Conservation (phyloP, 2,329 filamentous ascomycete genomes). For the Beauveria bassiana region DNA sequence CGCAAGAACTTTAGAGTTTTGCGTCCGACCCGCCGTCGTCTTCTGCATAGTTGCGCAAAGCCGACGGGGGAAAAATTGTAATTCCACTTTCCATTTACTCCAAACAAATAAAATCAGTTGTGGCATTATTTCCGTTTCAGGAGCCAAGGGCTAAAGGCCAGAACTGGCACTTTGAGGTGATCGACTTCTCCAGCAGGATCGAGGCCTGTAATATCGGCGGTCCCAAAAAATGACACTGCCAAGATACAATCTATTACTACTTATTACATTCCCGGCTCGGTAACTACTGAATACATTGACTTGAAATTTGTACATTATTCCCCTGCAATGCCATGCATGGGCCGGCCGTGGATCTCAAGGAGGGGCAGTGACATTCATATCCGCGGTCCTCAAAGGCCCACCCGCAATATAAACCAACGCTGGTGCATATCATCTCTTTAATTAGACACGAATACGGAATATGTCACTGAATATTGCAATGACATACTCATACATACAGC, state of each 20-base stretch:
- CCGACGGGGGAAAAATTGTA: neutral
- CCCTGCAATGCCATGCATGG: neutral
- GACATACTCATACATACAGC: neutral
- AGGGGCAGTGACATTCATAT: conserved; percentile 1
- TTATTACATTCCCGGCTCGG: neutral
- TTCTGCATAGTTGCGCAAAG: neutral
- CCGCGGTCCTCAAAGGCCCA: neutral
- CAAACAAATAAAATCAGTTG: neutral
- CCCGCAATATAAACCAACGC: too few relatives aligned
- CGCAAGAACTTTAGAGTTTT: neutral
- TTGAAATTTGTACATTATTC: too few relatives aligned
- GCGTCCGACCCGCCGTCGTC: neutral
- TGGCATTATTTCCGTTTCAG: neutral
- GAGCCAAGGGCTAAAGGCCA: neutral
- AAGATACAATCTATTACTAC: neutral
- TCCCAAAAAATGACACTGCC: neutral
- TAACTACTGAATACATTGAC: neutral
- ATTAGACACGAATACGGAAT: neutral
- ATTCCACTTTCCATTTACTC: neutral
- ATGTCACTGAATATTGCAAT: neutral
- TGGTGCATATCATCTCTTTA: too few relatives aligned
- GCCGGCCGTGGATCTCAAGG: neutral
- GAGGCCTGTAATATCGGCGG: neutral
- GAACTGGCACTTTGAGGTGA: neutral
- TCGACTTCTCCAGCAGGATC: neutral